Base-by-base conservation (phyloP, 2,329 filamentous ascomycete genomes). In the Diaporthe citri region DNA sequence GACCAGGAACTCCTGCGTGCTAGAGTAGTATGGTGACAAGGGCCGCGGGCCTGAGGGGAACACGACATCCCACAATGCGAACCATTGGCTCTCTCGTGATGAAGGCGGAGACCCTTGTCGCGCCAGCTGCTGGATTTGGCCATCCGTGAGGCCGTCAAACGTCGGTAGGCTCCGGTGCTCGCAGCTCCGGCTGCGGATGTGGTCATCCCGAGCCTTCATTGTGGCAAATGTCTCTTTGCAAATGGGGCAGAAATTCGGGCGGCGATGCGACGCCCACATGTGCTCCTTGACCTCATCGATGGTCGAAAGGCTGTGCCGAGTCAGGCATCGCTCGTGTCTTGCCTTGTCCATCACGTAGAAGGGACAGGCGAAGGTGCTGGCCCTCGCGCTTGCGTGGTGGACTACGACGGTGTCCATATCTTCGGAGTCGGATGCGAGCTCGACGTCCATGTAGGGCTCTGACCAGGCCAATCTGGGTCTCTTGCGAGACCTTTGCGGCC, bases 81-180 rank as follows among this genome's bases (percentile, higher is more conserved):
- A 70, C 66, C 66, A 70, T 6, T 43, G 66, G 9, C 28, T n/a
- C 15, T 70, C 66, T 15, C 13, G 48, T 17, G 60, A 55, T 13
- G 20, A 34, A 8, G 8, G 9, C 1, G 12, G 17, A 9, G 66
- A 41, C 2, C 7, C 51, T 25, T n/a, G 48, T 13, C n/a, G 34
- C 2, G 52, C 48, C 0, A 70, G 48, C 9, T 57, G 51, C 13
- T 70, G 48, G 13, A 56, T 36, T 20, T 70, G 66, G 8, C 36
- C n/a, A 17, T 70, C 51, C 5, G 66, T 57, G 1, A 70, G 17
- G 17, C 66, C 66, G 22, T 56, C 66, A 7, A 41, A 55, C 0
- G 7, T 41, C 0, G 48, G 48, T 0, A 3, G 8, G 1, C 28
- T 36, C 3, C 39, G n/a, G 2, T 13, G 25, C 25, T 28, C 25